Evolutionary conservation across 2,329 filamentous ascomycete genomes (phyloP), one percentile per base, ranked within the genome.

Genomic region (Exophiala lecanii-corni): DNA sequence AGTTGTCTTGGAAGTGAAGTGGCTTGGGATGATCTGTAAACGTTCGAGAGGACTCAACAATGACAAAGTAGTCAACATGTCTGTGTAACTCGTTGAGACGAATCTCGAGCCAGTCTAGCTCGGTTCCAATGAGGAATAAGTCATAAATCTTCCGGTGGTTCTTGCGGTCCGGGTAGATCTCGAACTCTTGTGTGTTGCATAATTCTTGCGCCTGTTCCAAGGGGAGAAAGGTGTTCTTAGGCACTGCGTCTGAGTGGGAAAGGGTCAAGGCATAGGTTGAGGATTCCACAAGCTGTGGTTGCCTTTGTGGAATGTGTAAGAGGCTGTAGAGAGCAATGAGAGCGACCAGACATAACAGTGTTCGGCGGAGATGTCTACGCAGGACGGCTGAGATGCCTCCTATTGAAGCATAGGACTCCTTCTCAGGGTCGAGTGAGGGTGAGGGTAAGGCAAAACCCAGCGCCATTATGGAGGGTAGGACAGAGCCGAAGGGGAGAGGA

Each of bases 61-160:
- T 70, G 55, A 84, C 67, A 53, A 81, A 84, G 61, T 81, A 81
- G 62, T 84, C 79, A 46, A 83, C 77, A 31, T 73, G 63, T 28
- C 73, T 60, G 43, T 74, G 73, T 12, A 80, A 70, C 2, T 75
- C 75, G 54, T 78, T 70, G 2, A 84, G 66, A 9, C 78, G 75
- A 36, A 84, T 75, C 59, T 84, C 79, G 31, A 84, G 68, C 71
- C 77, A 80, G 62, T 83, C 79, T 9, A 83, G 67, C 62, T 83
- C 80, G 2, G 69, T 74, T 52, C 79, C 81, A 53, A 82, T 62
- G 68, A 82, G 73, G 54, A 81, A 68, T 2, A 84, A 66, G 57
- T 84, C 80, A 58, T 78, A 80, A 21, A 80, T 64, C 56, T 76
- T 78, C 38, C 76, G 69, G 35, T 56, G 54, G 26, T 35, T 17